phyloP scores from a whole-genome alignment of 306 rosid genomes.

The Cucumis cinereus region DNA sequence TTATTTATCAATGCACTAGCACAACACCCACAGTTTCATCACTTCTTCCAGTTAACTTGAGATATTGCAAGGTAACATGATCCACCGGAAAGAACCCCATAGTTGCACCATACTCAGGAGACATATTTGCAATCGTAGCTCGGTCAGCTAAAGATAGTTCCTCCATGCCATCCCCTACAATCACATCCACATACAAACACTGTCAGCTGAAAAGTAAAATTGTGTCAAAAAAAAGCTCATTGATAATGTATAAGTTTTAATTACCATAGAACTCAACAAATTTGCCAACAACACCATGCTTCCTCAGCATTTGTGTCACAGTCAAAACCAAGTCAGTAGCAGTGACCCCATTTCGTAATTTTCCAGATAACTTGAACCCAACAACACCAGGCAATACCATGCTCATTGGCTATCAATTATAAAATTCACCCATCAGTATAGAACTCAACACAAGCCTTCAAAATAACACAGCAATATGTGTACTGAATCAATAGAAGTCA shows the following conservation, averaged over 20 bases:
- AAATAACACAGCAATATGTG: not conserved
- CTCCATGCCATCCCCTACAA: slow-evolving; percentile 85
- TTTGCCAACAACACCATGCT: slow-evolving; percentile 93
- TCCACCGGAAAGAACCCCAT: slow-evolving; percentile 99
- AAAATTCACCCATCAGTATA: slow-evolving; percentile 21
- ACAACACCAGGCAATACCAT: slow-evolving; percentile 97
- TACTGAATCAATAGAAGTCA: not conserved
- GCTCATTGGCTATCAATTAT: slow-evolving; percentile 72
- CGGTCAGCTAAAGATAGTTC: slow-evolving; percentile 85
- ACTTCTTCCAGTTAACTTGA: slow-evolving; percentile 84
- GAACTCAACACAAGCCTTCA: not conserved
- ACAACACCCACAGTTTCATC: slow-evolving; percentile 68
- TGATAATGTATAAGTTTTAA: not conserved
- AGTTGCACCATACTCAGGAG: slow-evolving; percentile 99
- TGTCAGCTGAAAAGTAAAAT: not conserved
- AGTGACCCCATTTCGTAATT: slow-evolving; percentile 63
- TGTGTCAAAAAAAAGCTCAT: not conserved
- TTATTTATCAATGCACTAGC: not conserved
- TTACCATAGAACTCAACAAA: slow-evolving; percentile 92
- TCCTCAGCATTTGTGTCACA: slow-evolving; percentile 81
- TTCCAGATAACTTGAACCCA: slow-evolving; percentile 83
- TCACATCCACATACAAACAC: slow-evolving; percentile 19
- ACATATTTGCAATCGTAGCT: slow-evolving; percentile 98
- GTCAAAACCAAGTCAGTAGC: slow-evolving; percentile 94
- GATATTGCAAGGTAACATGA: slow-evolving; percentile 89